Percentiles rank a stretch among this genome's conserved stretches.
Evolutionary conservation across 768 basidiomycete species (phyloP).

Genomic region (Termitomyces sp.): DNA sequence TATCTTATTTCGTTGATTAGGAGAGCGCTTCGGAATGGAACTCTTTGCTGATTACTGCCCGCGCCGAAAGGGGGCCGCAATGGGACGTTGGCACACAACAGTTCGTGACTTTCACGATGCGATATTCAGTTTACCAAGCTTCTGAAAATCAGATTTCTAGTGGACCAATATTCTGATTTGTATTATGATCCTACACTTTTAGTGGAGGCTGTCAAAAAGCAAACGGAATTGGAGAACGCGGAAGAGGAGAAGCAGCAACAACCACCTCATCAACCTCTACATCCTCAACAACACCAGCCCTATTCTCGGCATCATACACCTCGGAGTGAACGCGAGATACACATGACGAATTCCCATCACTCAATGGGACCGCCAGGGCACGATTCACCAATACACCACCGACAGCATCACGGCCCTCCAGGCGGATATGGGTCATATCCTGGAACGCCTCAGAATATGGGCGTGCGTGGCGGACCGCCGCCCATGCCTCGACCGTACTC

Average conservation of each 20-base stretch:
- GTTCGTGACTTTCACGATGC: slow-evolving; percentile 37
- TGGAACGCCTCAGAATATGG: slow-evolving; percentile 24
- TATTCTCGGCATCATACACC: slow-evolving; percentile 27
- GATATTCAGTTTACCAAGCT: neutral
- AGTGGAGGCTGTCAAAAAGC: slow-evolving; percentile 45
- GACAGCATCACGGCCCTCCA: slow-evolving; percentile 19
- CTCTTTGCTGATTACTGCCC: slow-evolving; percentile 69
- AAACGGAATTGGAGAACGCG: slow-evolving; percentile 37
- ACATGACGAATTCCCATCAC: slow-evolving; percentile 21
- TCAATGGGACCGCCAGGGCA: slow-evolving; percentile 21
- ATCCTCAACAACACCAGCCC: slow-evolving; percentile 23
- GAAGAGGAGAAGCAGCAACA: slow-evolving; percentile 30
- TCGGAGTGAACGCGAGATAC: slow-evolving; percentile 25
- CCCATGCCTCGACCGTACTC: slow-evolving; percentile 23
- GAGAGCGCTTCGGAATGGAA: slow-evolving; percentile 88
- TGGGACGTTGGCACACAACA: slow-evolving; percentile 87
- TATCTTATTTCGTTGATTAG: slow-evolving; percentile 19
- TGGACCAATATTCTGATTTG: slow-evolving; percentile 65
- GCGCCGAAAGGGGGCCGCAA: slow-evolving; percentile 79
- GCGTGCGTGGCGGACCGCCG: slow-evolving; percentile 22
- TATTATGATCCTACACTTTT: slow-evolving; percentile 70
- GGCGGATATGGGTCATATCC: slow-evolving; percentile 27
- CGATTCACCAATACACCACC: slow-evolving; percentile 24
- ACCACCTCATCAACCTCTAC: slow-evolving; percentile 20
- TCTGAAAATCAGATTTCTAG: slow-evolving; percentile 51